Conservation (phyloP, 1,284 basidiomycete species). For the Ustilago nuda region DNA sequence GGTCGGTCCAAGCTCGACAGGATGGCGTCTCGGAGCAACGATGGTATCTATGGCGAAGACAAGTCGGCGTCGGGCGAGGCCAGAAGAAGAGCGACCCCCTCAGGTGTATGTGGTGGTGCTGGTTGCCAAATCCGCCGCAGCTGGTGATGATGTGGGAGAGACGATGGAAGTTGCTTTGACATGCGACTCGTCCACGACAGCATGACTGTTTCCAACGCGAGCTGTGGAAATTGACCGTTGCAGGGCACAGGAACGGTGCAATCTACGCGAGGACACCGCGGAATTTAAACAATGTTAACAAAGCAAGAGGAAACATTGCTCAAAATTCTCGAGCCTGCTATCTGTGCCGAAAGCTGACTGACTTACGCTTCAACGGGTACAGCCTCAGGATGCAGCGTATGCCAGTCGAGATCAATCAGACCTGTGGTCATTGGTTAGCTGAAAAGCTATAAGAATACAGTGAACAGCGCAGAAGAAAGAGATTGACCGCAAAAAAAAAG, state of each 20-base stretch:
- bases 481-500: too few relatives aligned
- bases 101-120: neutral
- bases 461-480: too few relatives aligned
- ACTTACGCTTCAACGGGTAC: too few relatives aligned
- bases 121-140: neutral
- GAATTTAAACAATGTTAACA: too few relatives aligned
- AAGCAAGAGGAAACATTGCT: neutral
- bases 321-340: too few relatives aligned
- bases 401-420: too few relatives aligned
- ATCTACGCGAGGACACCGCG: neutral
- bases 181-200: neutral
- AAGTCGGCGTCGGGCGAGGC: too few relatives aligned
- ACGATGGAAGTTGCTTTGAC: neutral
- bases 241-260: slow-evolving; percentile 6
- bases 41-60: neutral
- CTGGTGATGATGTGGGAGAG: neutral
- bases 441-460: too few relatives aligned
- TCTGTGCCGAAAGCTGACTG: too few relatives aligned
- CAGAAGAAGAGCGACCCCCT: neutral
- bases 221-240: slow-evolving; percentile 12
- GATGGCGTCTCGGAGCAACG: neutral
- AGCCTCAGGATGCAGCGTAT: too few relatives aligned
- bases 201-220: slow-evolving; percentile 7
- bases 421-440: too few relatives aligned
- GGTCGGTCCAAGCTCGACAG: neutral